Evolutionary conservation across 2,329 filamentous ascomycete genomes (phyloP), one percentile per base, ranked within the genome.

Genomic region (Aspergillus arachidicola): DNA sequence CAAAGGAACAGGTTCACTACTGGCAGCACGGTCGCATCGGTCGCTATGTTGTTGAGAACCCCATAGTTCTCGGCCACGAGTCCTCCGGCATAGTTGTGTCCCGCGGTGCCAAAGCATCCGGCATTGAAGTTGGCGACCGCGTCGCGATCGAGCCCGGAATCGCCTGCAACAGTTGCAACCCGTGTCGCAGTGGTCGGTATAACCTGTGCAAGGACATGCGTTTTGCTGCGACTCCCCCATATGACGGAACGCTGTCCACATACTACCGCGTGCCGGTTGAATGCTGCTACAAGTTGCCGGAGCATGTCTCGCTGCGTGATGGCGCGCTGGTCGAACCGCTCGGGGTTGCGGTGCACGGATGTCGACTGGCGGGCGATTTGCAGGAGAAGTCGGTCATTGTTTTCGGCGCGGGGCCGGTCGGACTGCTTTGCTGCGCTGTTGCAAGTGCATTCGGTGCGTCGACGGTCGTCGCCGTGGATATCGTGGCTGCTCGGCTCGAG

Each of bases 191-290:
- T 53, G 93, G 93, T 58, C 85, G 87, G 68, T 97, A 97, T 83
- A 96, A 97, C 77, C 87, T 97, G 30, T 97, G 94, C 80, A 83
- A 86, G 1, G 85, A 90, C 43, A 96, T 97, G 92, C 81, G 81
- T 28, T 97, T 97, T 74, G 93, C 94, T 45, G 93, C 94, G 0
- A 97, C 93, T 12, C 94, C 94, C 11, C 94, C 94, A 1, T 88
- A 89, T 76, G 89, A 96, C 77, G 93, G 93, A 55, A 97, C 94
- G 0, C 82, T 97, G 57, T 89, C 92, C 0, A 91, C 91, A 58
- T 94, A 93, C 82, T 97, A 94, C 84, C 74, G 83, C 16, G 83
- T 93, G 1, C 91, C 93, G 1, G 86, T 89, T 68, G 93, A 97
- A 77, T 96, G 94, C 76, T 96, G 92, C 84, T 95, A 93, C 80